Evolutionary conservation across 73 alveolate species (phyloP).

Genomic region (Stentor coeruleus): DNA sequence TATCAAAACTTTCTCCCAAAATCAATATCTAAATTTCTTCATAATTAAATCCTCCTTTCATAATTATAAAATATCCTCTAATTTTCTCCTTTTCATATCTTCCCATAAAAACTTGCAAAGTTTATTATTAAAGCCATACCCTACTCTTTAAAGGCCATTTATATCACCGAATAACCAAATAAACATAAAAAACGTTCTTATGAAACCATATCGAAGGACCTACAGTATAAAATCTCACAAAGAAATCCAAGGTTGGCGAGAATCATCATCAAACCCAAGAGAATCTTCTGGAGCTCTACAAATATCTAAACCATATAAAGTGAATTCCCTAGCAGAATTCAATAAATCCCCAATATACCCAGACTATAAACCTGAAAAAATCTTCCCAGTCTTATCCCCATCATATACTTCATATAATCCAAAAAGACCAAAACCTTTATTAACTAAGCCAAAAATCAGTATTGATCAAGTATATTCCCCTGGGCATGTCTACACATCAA

Average conservation of each 20-base stretch:
- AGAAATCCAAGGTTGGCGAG: neutral
- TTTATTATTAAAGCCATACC: no score
- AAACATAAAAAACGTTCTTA: no score
- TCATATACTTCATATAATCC: neutral
- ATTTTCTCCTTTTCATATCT: no score
- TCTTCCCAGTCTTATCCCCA: neutral
- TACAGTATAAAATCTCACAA: neutral
- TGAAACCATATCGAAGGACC: neutral
- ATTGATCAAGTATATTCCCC: neutral
- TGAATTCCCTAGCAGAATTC: neutral
- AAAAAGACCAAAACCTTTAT: no score
- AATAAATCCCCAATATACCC: neutral
- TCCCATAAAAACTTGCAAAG: no score
- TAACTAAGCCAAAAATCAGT: neutral
- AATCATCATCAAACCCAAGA: neutral
- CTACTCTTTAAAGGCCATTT: no score
- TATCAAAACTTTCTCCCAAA: no score
- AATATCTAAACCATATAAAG: neutral
- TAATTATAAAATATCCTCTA: no score
- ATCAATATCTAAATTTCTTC: no score
- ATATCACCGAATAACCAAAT: no score
- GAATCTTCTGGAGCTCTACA: neutral
- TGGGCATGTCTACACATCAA: neutral
- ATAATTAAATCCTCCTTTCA: no score
- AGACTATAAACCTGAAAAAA: neutral